Evolutionary conservation across 495 filamentous ascomycete genomes (phyloP).

Genomic region (Aspergillus incahuasiensis): DNA sequence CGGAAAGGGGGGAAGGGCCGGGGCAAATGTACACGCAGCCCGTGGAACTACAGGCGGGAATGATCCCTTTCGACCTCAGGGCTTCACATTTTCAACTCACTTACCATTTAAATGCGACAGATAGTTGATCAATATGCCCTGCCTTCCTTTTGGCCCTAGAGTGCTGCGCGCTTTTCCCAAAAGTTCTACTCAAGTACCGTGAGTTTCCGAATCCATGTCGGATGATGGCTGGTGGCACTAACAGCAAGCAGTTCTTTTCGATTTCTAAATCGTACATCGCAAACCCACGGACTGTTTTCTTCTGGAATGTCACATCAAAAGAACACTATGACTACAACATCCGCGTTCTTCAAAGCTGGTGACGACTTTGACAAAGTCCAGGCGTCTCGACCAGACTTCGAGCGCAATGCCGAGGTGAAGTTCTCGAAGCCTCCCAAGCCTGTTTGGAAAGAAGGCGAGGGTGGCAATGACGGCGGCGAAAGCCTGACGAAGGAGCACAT

Average conservation of each 20-base stretch:
- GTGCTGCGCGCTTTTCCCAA: neutral
- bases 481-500: conserved; percentile 59
- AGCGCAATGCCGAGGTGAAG: conserved; percentile 43
- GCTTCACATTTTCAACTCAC: neutral
- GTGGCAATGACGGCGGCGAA: conserved; percentile 60
- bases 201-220: neutral
- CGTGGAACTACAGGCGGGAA: neutral
- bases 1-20: neutral
- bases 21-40: neutral
- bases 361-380: conserved; percentile 76
- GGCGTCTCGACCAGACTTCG: conserved; percentile 65
- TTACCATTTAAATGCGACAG: neutral
- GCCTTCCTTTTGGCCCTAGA: neutral
- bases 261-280: neutral
- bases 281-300: neutral
- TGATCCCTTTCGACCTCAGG: neutral
- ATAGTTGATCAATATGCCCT: neutral
- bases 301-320: neutral
- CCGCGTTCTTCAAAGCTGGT: conserved; percentile 25
- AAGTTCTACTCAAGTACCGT: neutral
- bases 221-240: neutral
- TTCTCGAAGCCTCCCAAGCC: conserved; percentile 71
- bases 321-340: conserved; percentile 17
- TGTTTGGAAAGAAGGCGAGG: conserved; percentile 71
- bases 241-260: neutral